phyloP scores from a whole-genome alignment of 2,329 filamentous ascomycete species.

The Colletotrichum aenigma region DNA sequence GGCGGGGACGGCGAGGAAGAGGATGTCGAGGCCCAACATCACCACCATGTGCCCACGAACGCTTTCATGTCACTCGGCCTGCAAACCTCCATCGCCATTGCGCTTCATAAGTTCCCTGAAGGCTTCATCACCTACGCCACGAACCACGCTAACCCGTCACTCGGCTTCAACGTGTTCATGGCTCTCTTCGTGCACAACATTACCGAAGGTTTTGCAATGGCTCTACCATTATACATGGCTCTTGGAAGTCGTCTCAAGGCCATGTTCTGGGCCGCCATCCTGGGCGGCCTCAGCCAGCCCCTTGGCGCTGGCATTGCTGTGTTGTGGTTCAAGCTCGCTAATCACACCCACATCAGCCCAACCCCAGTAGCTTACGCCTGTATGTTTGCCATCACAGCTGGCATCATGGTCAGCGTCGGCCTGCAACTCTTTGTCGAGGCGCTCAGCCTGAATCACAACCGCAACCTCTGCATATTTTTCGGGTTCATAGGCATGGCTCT shows the following conservation, averaged over 20 bases:
- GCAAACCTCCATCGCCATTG: constrained; percentile 93
- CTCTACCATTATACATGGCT: constrained; percentile 90
- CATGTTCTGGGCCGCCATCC: constrained; percentile 80
- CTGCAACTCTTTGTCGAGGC: constrained; percentile 89
- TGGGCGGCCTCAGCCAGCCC: constrained; percentile 89
- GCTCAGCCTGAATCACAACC: constrained; percentile 79
- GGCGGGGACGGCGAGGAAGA: constrained; percentile 30
- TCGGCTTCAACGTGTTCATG: constrained; percentile 92
- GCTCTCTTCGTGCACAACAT: constrained; percentile 98
- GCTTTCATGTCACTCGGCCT: constrained; percentile 94
- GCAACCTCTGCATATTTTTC: constrained; percentile 77
- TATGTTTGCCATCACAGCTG: constrained; percentile 88
- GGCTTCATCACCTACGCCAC: constrained; percentile 92
- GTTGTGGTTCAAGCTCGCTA: constrained; percentile 80
- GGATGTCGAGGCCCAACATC: constrained; percentile 68
- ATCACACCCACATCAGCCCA: constrained; percentile 51
- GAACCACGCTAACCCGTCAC: constrained; percentile 88
- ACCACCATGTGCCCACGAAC: constrained; percentile 95
- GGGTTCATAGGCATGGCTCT: constrained; percentile 88
- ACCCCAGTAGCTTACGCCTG: constrained; percentile 71
- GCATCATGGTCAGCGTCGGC: constrained; percentile 94
- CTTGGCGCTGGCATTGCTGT: constrained; percentile 84
- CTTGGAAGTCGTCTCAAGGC: constrained; percentile 80
- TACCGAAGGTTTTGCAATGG: constrained; percentile 94
- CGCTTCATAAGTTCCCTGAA: constrained; percentile 92